Evolutionary conservation across 768 basidiomycete species (phyloP), one percentile per base, ranked within the genome.

Genomic region (Tylopilus felleus): DNA sequence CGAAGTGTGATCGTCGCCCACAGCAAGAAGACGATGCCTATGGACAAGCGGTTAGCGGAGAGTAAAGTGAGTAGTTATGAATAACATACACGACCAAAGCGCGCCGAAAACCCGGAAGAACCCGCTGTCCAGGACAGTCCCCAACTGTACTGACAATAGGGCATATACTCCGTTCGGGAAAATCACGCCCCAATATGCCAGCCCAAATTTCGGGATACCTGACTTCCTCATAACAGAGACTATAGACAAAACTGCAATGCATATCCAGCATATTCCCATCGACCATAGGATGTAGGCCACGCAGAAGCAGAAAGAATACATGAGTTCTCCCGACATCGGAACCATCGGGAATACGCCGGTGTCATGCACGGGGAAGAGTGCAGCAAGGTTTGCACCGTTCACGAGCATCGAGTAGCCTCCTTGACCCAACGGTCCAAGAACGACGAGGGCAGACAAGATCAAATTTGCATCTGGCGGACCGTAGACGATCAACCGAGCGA

Each of bases 161-260:
- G 77, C 74, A 60, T 77, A 81, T 5, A 80, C 79, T 6, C 74
- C 81, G 63, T 77, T 80, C 22, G 81, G 81, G 72, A 83, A 83
- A 56, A 82, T 70, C 17, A 77, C 69, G 5, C 80, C 82, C 81
- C 81, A 83, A 61, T 78, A 81, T 0, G 73, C 71, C 53, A 82
- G 57, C 8, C 73, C 68, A 57, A 83, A 82, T 0, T 71, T 70
- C 6, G 80, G 63, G 16, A 13, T 52, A n/a, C 61, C 58, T n/a
- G 71, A 59, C 40, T 66, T 57, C 51, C 55, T 68, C 17, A 68
- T 13, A 19, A 73, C 70, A 33, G 62, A 66, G 50, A 66, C 63
- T 25, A 81, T 70, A 8, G 75, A 75, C 50, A 70, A 64, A n/a
- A 76, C 31, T 3, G 79, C 75, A 19, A 81, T 70, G 47, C 70